These are phyloP conservation scores for Penicillium sp. DNA, from an alignment of 2,329 filamentous ascomycete genomes.

Conservation along the genomic window DNA sequence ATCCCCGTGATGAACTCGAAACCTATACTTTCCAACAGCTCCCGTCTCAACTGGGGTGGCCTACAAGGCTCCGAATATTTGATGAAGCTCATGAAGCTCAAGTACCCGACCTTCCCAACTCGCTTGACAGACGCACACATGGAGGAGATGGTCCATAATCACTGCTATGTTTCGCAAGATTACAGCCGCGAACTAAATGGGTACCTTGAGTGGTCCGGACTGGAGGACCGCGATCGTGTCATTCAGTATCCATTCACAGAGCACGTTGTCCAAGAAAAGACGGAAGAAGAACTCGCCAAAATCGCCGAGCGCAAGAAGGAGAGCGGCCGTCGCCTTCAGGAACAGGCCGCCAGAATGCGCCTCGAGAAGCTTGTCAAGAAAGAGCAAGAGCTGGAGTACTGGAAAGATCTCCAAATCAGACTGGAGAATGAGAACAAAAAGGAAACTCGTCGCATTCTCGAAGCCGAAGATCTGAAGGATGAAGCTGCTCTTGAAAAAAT, in stretches of 20 bases:
- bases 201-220: conserved; percentile 86
- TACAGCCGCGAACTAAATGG: conserved; percentile 75
- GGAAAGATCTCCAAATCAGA: conserved; percentile 75
- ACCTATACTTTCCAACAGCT: conserved; percentile 80
- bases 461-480: conserved; percentile 89
- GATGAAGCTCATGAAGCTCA: conserved; percentile 82
- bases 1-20: conserved; percentile 90
- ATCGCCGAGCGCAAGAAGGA: conserved; percentile 95
- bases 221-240: conserved; percentile 85
- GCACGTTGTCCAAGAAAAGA: conserved; percentile 86
- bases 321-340: conserved; percentile 84
- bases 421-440: conserved; percentile 83
- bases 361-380: conserved; percentile 94
- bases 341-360: conserved; percentile 96
- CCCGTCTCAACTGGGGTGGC: conserved; percentile 91
- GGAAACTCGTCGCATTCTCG: conserved; percentile 80
- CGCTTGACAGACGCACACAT: conserved; percentile 86
- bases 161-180: conserved; percentile 84
- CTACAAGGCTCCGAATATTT: conserved; percentile 89
- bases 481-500: conserved; percentile 81
- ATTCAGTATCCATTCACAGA: conserved; percentile 94
- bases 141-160: conserved; percentile 81
- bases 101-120: conserved; percentile 85
- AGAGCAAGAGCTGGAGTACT: conserved; percentile 93
- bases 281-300: conserved; percentile 84